These are phyloP conservation scores for Lachnellula occidentalis DNA, from an alignment of 2,329 filamentous ascomycete genomes.

Conservation along the genomic window DNA sequence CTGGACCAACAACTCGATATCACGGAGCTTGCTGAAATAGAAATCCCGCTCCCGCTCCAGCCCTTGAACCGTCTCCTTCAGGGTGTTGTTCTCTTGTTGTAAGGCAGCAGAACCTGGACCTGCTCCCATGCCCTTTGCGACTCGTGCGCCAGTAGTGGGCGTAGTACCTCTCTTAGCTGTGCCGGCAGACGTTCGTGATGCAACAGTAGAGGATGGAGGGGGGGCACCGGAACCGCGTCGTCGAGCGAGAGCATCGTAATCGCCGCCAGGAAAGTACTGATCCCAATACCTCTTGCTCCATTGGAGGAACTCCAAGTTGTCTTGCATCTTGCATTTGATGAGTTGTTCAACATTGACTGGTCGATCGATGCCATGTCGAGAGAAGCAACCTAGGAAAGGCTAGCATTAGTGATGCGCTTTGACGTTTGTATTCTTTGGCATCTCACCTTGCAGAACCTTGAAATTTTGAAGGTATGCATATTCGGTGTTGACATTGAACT, in stretches of 20 bases:
- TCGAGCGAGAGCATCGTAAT: constrained; percentile 85
- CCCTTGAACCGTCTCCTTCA: constrained; percentile 93
- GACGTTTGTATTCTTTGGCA: not conserved
- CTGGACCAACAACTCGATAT: constrained; percentile 93
- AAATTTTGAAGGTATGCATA: constrained; percentile 98
- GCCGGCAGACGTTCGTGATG: constrained; percentile 42
- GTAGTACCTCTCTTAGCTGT: constrained; percentile 41
- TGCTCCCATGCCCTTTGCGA: constrained; percentile 39
- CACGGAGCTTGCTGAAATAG: constrained; percentile 97
- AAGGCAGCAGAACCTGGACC: constrained; percentile 64
- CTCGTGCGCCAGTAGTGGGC: constrained; percentile 38
- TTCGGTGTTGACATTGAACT: constrained; percentile 97
- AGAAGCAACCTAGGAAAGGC: constrained; percentile 61
- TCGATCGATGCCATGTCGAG: constrained; percentile 82
- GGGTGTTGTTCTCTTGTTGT: constrained; percentile 75
- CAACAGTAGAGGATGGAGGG: constrained; percentile 40
- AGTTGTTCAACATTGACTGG: constrained; percentile 82
- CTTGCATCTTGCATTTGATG: constrained; percentile 99
- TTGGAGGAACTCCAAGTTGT: constrained; percentile 98
- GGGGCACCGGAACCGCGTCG: constrained; percentile 71
- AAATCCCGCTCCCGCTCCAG: constrained; percentile 96
- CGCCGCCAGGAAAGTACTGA: constrained; percentile 92
- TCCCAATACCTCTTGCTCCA: constrained; percentile 98
- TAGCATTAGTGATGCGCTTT: not conserved
- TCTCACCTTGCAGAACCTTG: constrained; percentile 86